phyloP scores from a whole-genome alignment of 1,284 basidiomycete genomes.

The Anthracocystis panici-leucophaei region DNA sequence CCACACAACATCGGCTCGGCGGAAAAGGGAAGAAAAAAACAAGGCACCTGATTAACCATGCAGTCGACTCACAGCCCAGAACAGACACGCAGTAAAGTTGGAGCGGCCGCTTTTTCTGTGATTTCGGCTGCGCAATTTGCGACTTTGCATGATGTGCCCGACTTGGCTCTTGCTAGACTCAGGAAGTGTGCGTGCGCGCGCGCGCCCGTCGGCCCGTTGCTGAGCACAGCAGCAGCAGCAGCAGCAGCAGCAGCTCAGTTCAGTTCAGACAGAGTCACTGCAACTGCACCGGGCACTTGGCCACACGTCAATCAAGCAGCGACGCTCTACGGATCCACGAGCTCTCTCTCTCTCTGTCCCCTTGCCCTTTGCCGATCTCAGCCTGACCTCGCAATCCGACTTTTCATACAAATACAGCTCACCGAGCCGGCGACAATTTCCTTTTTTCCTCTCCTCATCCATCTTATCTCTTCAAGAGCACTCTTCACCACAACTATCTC shows the following conservation, averaged over 20 bases:
- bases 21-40: too few species aligned
- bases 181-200: neutral
- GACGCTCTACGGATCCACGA: conserved; percentile 3
- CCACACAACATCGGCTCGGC: neutral
- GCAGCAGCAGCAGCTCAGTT: too few species aligned
- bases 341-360: too few species aligned
- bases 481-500: conserved; percentile 27
- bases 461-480: conserved; percentile 46
- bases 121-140: conserved; percentile 18
- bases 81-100: neutral
- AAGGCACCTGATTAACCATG: conserved; percentile 10
- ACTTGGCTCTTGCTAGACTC: neutral
- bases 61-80: conserved; percentile 1
- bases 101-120: conserved; percentile 2
- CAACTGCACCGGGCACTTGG: neutral
- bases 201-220: neutral
- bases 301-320: conserved; percentile 7
- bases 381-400: conserved; percentile 32
- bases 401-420: conserved; percentile 52
- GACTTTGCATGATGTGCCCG: conserved; percentile 9
- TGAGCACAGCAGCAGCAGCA: neutral
- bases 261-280: neutral
- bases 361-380: conserved; percentile 30
- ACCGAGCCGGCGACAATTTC: conserved; percentile 35
- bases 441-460: conserved; percentile 39